Evolutionary conservation across 176 grass and related monocot genomes (phyloP).

Genomic region (Ananas comosus): DNA sequence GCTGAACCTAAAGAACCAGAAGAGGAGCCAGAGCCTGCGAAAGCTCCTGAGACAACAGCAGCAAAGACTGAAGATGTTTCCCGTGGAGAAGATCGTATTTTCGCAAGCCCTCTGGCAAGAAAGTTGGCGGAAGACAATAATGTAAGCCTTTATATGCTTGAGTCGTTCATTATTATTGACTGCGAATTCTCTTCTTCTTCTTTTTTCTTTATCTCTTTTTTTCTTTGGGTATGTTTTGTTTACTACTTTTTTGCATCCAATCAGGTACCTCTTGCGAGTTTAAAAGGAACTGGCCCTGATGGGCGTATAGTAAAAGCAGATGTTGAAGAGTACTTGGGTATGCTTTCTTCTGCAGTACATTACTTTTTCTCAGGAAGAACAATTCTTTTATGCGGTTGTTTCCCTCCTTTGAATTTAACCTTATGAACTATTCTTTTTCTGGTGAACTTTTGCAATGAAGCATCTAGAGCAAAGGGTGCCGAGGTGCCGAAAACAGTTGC

Average conservation of each 20-base stretch:
- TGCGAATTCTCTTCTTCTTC: too few relatives aligned
- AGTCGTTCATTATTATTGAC: background rate
- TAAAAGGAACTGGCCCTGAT: slow-evolving; percentile 93
- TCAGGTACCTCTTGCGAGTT: slow-evolving; percentile 69
- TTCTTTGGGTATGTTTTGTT: background rate
- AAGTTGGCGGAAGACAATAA: slow-evolving; percentile 95
- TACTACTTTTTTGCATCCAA: slow-evolving; percentile 11
- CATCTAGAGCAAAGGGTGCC: slow-evolving; percentile 50
- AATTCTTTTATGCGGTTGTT: background rate
- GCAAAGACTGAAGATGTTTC: slow-evolving; percentile 43
- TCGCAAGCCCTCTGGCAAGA: slow-evolving; percentile 74
- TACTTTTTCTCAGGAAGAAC: too few relatives aligned
- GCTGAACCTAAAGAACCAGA: slow-evolving; percentile 28
- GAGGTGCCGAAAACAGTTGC: slow-evolving; percentile 29
- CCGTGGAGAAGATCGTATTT: slow-evolving; percentile 58
- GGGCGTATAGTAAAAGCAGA: slow-evolving; percentile 91
- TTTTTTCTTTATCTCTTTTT: too few relatives aligned
- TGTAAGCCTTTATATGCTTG: slow-evolving; percentile 24
- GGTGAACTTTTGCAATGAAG: slow-evolving; percentile 24
- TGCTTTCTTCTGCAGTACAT: slow-evolving; percentile 4
- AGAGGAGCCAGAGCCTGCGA: slow-evolving; percentile 32
- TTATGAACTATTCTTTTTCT: background rate
- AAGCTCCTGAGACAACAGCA: slow-evolving; percentile 41
- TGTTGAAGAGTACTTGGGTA: slow-evolving; percentile 95
- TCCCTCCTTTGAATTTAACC: background rate